Evolutionary conservation across 257 asterid species (phyloP).

Genomic region (Solanum neorickii): DNA sequence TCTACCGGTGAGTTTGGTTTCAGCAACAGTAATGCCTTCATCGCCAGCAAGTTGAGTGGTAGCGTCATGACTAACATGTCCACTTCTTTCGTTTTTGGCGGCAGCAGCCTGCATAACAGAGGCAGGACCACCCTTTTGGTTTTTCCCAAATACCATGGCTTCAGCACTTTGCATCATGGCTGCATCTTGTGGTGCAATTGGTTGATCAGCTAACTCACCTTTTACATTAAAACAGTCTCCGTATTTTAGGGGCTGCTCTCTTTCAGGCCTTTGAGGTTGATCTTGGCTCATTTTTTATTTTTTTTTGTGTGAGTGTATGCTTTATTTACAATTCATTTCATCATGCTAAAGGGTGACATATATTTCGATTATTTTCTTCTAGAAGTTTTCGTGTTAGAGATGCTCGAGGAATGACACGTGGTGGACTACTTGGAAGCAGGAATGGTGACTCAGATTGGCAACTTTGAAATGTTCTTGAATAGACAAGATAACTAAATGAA

Average conservation of each 20-base stretch:
- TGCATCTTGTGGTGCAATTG: constrained; percentile 54
- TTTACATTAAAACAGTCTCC: constrained; percentile 44
- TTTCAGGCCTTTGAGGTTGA: constrained; percentile 24
- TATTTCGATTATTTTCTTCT: too few relatives aligned
- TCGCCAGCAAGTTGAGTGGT: constrained; percentile 17
- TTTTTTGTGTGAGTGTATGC: background rate
- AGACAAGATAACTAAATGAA: background rate
- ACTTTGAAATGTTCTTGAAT: background rate
- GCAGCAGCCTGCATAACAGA: constrained; percentile 62
- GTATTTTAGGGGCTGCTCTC: constrained; percentile 27
- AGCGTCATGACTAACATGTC: constrained; percentile 31
- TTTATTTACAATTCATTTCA: background rate
- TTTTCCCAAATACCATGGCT: constrained; percentile 31
- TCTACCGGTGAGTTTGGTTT: constrained; percentile 31
- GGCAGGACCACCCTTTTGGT: constrained; percentile 49
- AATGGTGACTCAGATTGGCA: background rate
- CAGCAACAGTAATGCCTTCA: constrained; percentile 34
- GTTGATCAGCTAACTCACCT: constrained; percentile 43
- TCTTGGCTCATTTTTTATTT: constrained; percentile 36
- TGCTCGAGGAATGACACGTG: background rate
- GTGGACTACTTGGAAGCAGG: background rate
- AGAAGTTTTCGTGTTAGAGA: background rate
- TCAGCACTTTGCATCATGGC: constrained; percentile 66
- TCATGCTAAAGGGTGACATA: background rate
- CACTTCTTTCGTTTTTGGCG: constrained; percentile 35